These are phyloP conservation scores for Trichoderma hamatum DNA, from an alignment of 2,329 filamentous ascomycete species.

Conservation along the genomic window DNA sequence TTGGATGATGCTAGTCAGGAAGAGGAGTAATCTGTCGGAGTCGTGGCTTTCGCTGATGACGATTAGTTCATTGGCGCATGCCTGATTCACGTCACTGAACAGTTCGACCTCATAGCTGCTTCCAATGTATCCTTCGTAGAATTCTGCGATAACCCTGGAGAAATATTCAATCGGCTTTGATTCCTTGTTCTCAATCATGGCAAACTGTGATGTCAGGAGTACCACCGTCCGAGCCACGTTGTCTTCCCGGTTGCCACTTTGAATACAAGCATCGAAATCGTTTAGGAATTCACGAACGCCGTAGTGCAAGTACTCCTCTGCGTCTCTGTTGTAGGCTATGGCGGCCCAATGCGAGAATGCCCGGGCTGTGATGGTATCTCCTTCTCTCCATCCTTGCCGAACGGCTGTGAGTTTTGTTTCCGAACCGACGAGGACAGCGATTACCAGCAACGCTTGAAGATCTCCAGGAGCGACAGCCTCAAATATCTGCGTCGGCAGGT, in stretches of 20 bases:
- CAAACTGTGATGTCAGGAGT: slow-evolving; percentile 8
- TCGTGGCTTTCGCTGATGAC: slow-evolving; percentile 6
- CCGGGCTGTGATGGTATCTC: slow-evolving; percentile 11
- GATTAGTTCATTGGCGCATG: slow-evolving; percentile 7
- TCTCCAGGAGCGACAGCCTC: slow-evolving; percentile 1
- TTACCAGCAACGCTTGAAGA: slow-evolving; percentile 17
- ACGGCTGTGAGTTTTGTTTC: slow-evolving; percentile 8
- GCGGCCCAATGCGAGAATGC: slow-evolving; percentile 17
- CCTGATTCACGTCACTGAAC: slow-evolving; percentile 2
- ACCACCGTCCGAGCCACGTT: slow-evolving; percentile 13
- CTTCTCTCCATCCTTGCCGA: slow-evolving; percentile 20
- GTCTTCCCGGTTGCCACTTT: slow-evolving; percentile 2
- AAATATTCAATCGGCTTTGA: slow-evolving; percentile 8
- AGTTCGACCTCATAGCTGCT: background rate
- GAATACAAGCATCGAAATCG: slow-evolving; percentile 10
- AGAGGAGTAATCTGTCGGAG: background rate
- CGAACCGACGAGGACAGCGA: slow-evolving; percentile 8
- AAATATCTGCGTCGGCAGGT: slow-evolving; percentile 17
- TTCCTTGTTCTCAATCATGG: slow-evolving; percentile 11
- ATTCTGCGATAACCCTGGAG: slow-evolving; percentile 8
- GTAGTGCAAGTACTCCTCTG: slow-evolving; percentile 13
- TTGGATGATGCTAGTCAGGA: slow-evolving; percentile 11
- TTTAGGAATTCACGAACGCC: slow-evolving; percentile 11
- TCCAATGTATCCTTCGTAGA: slow-evolving; percentile 12
- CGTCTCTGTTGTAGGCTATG: slow-evolving; percentile 17